phyloP scores from a whole-genome alignment of 2,329 filamentous ascomycete genomes.

The Ophiostoma australiae region DNA sequence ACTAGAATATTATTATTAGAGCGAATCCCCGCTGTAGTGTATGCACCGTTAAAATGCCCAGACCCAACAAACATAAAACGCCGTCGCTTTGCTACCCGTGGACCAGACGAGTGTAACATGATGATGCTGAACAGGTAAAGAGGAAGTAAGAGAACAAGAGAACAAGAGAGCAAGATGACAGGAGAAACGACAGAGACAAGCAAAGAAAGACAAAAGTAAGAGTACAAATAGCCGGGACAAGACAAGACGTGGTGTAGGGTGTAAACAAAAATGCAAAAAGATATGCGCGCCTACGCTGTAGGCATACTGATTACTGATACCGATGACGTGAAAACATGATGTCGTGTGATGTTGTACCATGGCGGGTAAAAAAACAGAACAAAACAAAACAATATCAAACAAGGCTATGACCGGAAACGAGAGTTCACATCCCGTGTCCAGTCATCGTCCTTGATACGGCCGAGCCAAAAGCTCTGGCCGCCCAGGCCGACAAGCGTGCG shows the following conservation, averaged over 20 bases:
- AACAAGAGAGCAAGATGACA: background rate
- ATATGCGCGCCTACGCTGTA: background rate
- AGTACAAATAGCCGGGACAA: background rate
- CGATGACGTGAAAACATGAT: background rate
- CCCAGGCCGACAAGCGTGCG: constrained; percentile 70
- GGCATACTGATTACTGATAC: background rate
- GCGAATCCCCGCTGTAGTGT: background rate
- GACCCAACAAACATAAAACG: constrained; percentile 17
- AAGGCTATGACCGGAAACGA: constrained; percentile 29
- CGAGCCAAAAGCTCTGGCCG: constrained; percentile 76
- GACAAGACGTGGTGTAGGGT: background rate
- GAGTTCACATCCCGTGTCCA: constrained; percentile 60
- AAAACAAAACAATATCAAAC: background rate
- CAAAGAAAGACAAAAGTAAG: background rate
- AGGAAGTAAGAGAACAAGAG: background rate
- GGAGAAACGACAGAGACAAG: background rate
- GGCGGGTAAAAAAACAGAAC: background rate
- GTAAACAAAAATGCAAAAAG: background rate
- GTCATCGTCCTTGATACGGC: constrained; percentile 55
- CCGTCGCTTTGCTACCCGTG: constrained; percentile 23
- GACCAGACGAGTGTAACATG: background rate
- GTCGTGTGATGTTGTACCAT: background rate
- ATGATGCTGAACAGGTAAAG: constrained; percentile 5
- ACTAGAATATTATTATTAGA: background rate
- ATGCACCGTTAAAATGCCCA: constrained; percentile 17